Conservation (phyloP, 1,284 basidiomycete genomes). For the Ceratobasidium sp. region DNA sequence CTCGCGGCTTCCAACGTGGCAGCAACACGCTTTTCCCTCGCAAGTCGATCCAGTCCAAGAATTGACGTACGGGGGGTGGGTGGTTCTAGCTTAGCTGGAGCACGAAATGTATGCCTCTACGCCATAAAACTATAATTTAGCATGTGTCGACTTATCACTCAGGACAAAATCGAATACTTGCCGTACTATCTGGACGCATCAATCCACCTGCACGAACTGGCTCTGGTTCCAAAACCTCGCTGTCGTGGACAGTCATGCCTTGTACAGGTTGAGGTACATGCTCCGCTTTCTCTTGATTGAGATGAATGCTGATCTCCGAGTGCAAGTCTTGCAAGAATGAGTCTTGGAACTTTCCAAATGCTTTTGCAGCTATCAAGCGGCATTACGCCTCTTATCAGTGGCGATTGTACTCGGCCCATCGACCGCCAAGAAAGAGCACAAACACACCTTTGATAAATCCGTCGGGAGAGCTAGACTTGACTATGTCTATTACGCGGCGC, state of each 20-base stretch:
- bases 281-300: conserved; percentile 71
- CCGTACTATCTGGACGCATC: conserved; percentile 70
- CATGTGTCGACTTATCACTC: not conserved
- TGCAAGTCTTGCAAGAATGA: conserved; percentile 71
- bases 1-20: conserved; percentile 63
- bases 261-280: conserved; percentile 62
- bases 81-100: conserved; percentile 78
- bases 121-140: conserved; percentile 12
- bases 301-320: conserved; percentile 71
- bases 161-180: conserved; percentile 58
- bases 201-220: conserved; percentile 81
- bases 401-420: conserved; percentile 36
- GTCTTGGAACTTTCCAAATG: conserved; percentile 88
- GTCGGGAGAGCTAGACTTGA: conserved; percentile 73
- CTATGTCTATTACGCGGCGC: conserved; percentile 82
- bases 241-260: conserved; percentile 83
- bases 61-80: conserved; percentile 79
- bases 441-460: conserved; percentile 72
- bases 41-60: conserved; percentile 88
- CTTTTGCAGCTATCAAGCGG: conserved; percentile 70
- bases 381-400: conserved; percentile 48
- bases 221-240: conserved; percentile 85
- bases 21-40: conserved; percentile 83
- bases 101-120: conserved; percentile 81
- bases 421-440: not conserved